Percentiles rank a stretch among this genome's conserved stretches.
Evolutionary conservation across 2,329 filamentous ascomycete species (phyloP).

Genomic region (Fragosphaeria purpurea): DNA sequence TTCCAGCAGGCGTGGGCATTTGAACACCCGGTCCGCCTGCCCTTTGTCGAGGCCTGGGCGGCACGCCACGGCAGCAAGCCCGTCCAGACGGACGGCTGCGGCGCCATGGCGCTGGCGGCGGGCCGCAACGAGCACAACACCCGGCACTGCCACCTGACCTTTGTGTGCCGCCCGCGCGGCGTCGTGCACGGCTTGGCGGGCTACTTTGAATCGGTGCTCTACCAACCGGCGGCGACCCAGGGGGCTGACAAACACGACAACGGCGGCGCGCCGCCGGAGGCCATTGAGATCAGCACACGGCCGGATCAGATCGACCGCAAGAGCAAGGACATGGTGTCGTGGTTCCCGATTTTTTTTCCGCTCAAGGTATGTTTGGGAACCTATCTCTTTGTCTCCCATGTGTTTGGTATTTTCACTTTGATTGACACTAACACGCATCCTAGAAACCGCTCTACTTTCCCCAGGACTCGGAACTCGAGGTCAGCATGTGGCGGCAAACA

Average conservation of each 20-base stretch:
- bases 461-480: conserved; percentile 71
- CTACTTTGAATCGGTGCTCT: conserved; percentile 96
- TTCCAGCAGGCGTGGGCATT: conserved; percentile 77
- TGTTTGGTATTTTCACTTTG: too few species aligned
- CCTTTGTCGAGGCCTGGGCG: conserved; percentile 22
- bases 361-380: conserved; percentile 57
- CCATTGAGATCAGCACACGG: conserved; percentile 82
- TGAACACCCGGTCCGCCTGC: conserved; percentile 56
- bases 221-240: conserved; percentile 37
- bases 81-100: conserved; percentile 54
- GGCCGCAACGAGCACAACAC: conserved; percentile 88
- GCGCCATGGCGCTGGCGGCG: conserved; percentile 63
- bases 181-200: conserved; percentile 85
- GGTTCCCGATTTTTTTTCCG: conserved; percentile 98
- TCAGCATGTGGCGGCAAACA: conserved; percentile 93
- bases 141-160: conserved; percentile 67
- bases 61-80: conserved; percentile 43
- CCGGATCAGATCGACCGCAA: conserved; percentile 86
- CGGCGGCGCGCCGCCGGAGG: conserved; percentile 29
- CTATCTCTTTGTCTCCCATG: not conserved
- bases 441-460: conserved; percentile 80
- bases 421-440: too few species aligned
- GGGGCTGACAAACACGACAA: conserved; percentile 11
- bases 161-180: conserved; percentile 67
- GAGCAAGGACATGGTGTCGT: conserved; percentile 96